A percentile compares a stretch with the other conserved stretches of the same genome.
Evolutionary conservation across 306 rosid species (phyloP).

Genomic region (Styphnolobium japonicum): DNA sequence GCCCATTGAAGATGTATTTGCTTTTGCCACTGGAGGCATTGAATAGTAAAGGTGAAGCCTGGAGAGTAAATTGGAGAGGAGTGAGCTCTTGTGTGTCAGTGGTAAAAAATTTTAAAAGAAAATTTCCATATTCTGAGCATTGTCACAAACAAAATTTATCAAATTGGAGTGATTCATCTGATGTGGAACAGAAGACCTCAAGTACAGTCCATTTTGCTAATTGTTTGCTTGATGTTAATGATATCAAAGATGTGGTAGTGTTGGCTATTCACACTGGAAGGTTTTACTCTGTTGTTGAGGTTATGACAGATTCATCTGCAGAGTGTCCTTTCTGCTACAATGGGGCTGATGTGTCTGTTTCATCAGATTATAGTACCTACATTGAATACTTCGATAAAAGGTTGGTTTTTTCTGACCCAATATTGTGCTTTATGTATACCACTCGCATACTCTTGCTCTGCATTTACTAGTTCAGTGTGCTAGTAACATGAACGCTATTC

Average conservation of each 20-base stretch:
- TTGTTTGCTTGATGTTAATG: constrained; percentile 35
- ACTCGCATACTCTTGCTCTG: neutral
- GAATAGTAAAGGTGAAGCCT: constrained; percentile 27
- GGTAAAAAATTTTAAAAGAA: constrained; percentile 40
- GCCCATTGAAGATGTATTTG: constrained; percentile 48
- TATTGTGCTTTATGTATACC: neutral
- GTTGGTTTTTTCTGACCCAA: constrained; percentile 39
- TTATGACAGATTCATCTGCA: constrained; percentile 44
- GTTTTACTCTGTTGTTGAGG: constrained; percentile 54
- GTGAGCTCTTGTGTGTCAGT: constrained; percentile 51
- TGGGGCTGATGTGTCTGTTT: constrained; percentile 18
- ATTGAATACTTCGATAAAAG: constrained; percentile 51
- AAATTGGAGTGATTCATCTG: constrained; percentile 15
- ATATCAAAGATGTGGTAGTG: constrained; percentile 51
- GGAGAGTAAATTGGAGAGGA: constrained; percentile 55
- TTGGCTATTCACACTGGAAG: constrained; percentile 71
- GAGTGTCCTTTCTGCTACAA: constrained; percentile 49
- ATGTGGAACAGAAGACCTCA: constrained; percentile 23
- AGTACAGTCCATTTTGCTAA: constrained; percentile 42
- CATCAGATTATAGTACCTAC: constrained; percentile 39
- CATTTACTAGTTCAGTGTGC: neutral
- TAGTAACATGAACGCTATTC: constrained; percentile 3
- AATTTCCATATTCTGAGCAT: constrained; percentile 22
- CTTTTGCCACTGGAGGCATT: constrained; percentile 55
- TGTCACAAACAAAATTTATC: constrained; percentile 20